Evolutionary conservation across 768 basidiomycete species (phyloP), one percentile per base, ranked within the genome.

Genomic region (Sporobolomyces roseus): DNA sequence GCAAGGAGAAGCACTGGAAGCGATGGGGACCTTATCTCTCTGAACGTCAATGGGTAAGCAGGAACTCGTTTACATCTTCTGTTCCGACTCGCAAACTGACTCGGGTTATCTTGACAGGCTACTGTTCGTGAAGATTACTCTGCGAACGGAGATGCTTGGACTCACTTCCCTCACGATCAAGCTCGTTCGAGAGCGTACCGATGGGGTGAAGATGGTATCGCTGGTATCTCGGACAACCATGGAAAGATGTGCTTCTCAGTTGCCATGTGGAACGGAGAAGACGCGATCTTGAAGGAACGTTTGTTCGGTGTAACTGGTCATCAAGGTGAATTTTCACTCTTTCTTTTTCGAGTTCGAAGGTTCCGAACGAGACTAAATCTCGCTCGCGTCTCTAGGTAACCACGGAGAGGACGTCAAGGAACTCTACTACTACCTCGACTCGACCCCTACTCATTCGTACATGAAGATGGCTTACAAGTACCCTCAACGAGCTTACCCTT

Each of bases 381-480:
- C 17, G 38, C 9, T 41, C 38, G 9, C 38, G 9, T 41, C 38
- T 9, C 38, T 70, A 81, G 94, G 96, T 52, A 99, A 99, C 78
- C 96, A 99, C 78, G 96, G 96, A 71, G 96, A 99, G 80, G 96
- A 99, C 77, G 93, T 94, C 81, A 98, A 98, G 80, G 96, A 99
- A 77, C 81, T 98, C 33, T 99, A 99, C 79, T 99, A 94, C 78
- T 99, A 99, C 79, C 85, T 99, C 68, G 96, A 98, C 78, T 94
- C 91, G 43, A 97, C 96, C 1, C 96, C 96, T 43, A 97, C 96
- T 2, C 96, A 99, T 76, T 96, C 93, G 9, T 99, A 98, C 84
- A 98, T 99, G 96, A 99, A 99, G 79, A 97, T 91, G 80, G 81
- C 97, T 64, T 99, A 99, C 85, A 99, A 99, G 79, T 99, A 99